phyloP scores from a whole-genome alignment of 1,284 basidiomycete genomes.

The Cutaneotrichosporon sp. region DNA sequence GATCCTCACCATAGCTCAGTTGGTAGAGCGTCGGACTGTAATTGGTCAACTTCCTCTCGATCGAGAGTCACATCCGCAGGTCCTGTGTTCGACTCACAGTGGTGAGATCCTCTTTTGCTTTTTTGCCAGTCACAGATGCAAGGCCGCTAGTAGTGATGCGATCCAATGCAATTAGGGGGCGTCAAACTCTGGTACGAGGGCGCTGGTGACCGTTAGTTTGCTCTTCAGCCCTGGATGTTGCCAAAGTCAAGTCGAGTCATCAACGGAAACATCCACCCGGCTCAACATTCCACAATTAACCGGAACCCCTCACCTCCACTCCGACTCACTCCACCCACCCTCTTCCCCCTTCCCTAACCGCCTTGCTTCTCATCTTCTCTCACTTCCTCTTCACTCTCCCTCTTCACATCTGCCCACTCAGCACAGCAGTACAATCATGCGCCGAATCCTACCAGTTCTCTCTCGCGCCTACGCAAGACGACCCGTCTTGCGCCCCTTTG shows the following conservation, averaged over 20 bases:
- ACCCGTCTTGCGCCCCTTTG: background rate
- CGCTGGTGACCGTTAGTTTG: too few relatives aligned
- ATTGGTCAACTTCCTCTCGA: background rate
- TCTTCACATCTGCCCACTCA: background rate
- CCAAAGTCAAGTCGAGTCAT: too few relatives aligned
- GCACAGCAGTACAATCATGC: background rate
- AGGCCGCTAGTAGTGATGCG: too few relatives aligned
- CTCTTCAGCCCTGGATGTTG: too few relatives aligned
- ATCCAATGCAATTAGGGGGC: too few relatives aligned
- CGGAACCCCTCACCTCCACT: background rate
- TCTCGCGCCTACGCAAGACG: background rate
- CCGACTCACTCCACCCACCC: background rate
- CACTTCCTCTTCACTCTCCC: background rate
- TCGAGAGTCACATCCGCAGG: conserved; percentile 1
- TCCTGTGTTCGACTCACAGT: conserved; percentile 9
- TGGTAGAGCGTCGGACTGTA: conserved; percentile 9
- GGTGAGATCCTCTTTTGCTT: conserved; percentile 2
- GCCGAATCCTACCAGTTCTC: background rate
- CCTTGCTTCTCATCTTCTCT: background rate
- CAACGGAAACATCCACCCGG: background rate
- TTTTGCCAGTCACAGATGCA: background rate
- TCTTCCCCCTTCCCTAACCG: background rate
- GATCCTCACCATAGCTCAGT: conserved; percentile 5
- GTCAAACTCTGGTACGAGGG: too few relatives aligned
- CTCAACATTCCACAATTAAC: background rate